Evolutionary conservation across 257 asterid species (phyloP), one percentile per base, ranked within the genome.

Genomic region (Knoxia roxburghii): DNA sequence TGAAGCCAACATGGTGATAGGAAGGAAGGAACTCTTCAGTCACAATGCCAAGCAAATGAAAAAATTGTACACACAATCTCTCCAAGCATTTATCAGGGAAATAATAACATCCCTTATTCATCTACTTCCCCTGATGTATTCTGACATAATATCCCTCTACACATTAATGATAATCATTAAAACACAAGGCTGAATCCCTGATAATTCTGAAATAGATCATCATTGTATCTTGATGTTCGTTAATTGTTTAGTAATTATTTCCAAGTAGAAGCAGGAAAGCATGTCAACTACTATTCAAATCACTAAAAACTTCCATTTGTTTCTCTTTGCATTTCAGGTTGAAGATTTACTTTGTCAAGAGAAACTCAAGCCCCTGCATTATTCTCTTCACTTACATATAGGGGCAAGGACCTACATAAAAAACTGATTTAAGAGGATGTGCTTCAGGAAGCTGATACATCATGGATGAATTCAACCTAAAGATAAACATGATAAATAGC

Each of bases 1-100:
- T 91, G 82, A 59, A 72, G 18, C 18, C 59, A 67, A 71, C 40
- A 59, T 64, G 65, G 67, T 37, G 63, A 55, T 46, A 56, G 59
- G 51, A n/a, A 69, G n/a, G n/a, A n/a, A n/a, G n/a, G 27, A 45
- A 63, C 63, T 43, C 55, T 29, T 24, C 39, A 45, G 56, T 45
- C 55, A 45, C 63, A 33, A 57, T 57, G 24, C 37, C 13, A 18
- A 14, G 27, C 0, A 20, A 35, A 33, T 20, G 5, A 58, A 8
- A 30, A 24, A 17, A 58, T 2, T 17, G 13, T 5, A 23, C 5
- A 24, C 9, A 27, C 27, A 0, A 51, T 0, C 56, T n/a, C n/a
- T 53, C 32, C 59, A 53, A 9, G 20, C 7, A 24, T 17, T n/a
- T 13, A 24, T 53, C 30, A 53, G 59, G n/a, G 32, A 53, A 27